Percentiles rank a stretch among this genome's conserved stretches.
phyloP scores from a whole-genome alignment of 2,329 filamentous ascomycete genomes.

The Westerdykella sp. region DNA sequence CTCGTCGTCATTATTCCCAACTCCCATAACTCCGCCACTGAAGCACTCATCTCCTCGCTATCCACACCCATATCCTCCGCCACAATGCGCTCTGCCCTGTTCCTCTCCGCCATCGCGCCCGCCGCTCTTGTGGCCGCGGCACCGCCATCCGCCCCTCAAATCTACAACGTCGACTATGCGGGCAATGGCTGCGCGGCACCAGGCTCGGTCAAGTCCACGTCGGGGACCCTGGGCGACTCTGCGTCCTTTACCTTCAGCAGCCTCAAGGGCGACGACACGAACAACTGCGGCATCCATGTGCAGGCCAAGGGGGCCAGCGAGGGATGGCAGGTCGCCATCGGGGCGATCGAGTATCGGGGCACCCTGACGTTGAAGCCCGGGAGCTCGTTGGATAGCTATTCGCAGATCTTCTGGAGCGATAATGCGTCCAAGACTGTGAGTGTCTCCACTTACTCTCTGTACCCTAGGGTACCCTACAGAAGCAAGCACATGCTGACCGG shows the following conservation, averaged over 20 bases:
- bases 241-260: slow-evolving; percentile 19
- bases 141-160: slow-evolving; percentile 17
- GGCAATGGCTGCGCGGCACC: slow-evolving; percentile 26
- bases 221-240: slow-evolving; percentile 15
- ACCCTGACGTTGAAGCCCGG: slow-evolving; percentile 19
- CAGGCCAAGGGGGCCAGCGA: slow-evolving; percentile 16
- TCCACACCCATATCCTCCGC: neutral
- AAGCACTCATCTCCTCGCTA: neutral
- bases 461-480: too few relatives aligned
- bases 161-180: slow-evolving; percentile 21
- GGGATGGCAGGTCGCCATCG: slow-evolving; percentile 28
- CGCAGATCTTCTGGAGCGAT: slow-evolving; percentile 26
- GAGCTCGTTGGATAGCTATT: slow-evolving; percentile 19
- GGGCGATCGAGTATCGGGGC: slow-evolving; percentile 20
- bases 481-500: neutral
- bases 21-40: neutral
- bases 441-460: neutral
- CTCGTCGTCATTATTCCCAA: neutral
- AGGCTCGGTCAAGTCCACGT: slow-evolving; percentile 15
- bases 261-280: slow-evolving; percentile 19
- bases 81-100: slow-evolving; percentile 14
- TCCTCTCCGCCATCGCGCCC: slow-evolving; percentile 10
- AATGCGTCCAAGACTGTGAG: slow-evolving; percentile 25
- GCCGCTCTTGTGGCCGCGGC: slow-evolving; percentile 8
- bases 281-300: slow-evolving; percentile 29